Base-by-base conservation (phyloP, 139 green algal genomes). In the Micromonas pusilla region DNA sequence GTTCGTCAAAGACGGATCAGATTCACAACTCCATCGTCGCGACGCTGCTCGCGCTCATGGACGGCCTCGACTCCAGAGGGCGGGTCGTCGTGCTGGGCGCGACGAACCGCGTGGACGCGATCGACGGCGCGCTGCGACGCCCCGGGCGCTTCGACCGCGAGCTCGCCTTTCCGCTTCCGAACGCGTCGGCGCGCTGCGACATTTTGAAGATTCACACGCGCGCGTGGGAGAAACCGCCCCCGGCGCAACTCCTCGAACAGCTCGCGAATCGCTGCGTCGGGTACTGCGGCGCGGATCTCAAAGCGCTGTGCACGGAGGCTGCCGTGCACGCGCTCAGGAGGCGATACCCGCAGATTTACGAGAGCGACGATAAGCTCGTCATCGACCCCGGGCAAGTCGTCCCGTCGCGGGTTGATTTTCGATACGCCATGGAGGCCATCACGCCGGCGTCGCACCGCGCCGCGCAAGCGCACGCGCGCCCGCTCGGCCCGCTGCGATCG, bases 1-100 rank as follows among this genome's bases (percentile, higher is more conserved):
- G 93, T 39, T 91, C 79, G 83, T 89, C 79, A 85, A 91, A 89
- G 82, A 90, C 96, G 85, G 93, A 98, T 76, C 93, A 98, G 86
- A 92, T 97, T 70, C 92, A 98, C 89, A 98, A 98, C 89, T 94
- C 87, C 67, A 96, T 98, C 28, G 93, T 98, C 36, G 92, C 87
- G 33, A 98, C 93, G 0, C 88, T 98, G 76, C 86, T 98, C 72
- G 93, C 93, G 5, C 86, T 98, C 13, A 98, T 97, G 93, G 93
- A 98, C 79, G 93, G 93, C 0, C 85, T 98, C 74, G 92, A 97
- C 79, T 81, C 85, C 28, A 80, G 93, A 2, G 93, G 93, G 2
- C 79, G 90, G 57, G 88, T 92, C 53, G 89, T 93, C 1, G 84
- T 93, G 0, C 86, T 93, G 19, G 89, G 89, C 5, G 90, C 90